These are phyloP conservation scores for Penicillium expansum DNA, from an alignment of 2,329 filamentous ascomycete species.

Conservation along the genomic window DNA sequence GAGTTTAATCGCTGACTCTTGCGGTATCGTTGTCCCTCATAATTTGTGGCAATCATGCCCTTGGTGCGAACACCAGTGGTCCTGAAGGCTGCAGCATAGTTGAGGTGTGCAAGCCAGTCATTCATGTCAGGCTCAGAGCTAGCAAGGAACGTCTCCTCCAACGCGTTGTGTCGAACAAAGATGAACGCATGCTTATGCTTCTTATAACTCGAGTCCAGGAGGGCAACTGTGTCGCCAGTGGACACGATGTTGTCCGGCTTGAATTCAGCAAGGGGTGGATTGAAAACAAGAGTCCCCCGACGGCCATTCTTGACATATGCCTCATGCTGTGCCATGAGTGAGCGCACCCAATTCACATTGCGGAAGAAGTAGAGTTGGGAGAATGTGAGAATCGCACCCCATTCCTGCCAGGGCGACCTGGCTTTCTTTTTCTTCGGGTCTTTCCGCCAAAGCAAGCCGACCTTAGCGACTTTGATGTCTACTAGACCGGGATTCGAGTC, in stretches of 20 bases:
- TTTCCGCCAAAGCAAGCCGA: constrained; percentile 92
- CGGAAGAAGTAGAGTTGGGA: constrained; percentile 96
- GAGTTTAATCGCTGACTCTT: constrained; percentile 65
- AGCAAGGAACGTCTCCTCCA: constrained; percentile 87
- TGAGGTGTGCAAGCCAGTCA: constrained; percentile 93
- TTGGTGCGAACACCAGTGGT: constrained; percentile 89
- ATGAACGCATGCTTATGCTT: constrained; percentile 93
- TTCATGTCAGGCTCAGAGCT: constrained; percentile 90
- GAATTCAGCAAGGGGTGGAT: constrained; percentile 84
- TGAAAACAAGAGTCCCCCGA: constrained; percentile 78
- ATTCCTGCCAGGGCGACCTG: constrained; percentile 96
- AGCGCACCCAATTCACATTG: constrained; percentile 89
- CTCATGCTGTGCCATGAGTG: constrained; percentile 83
- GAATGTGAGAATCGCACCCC: constrained; percentile 94
- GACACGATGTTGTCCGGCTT: constrained; percentile 93
- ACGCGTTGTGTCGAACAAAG: constrained; percentile 79
- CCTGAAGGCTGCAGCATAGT: constrained; percentile 92
- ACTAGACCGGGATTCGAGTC: constrained; percentile 90
- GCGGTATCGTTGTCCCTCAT: constrained; percentile 68
- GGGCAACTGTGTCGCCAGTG: constrained; percentile 84
- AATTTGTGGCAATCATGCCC: constrained; percentile 77
- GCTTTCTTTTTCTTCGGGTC: constrained; percentile 91
- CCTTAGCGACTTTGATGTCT: constrained; percentile 96
- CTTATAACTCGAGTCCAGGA: constrained; percentile 82
- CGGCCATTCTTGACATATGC: constrained; percentile 74